phyloP scores from a whole-genome alignment of 139 green algal species.

The Gonium pectorale region DNA sequence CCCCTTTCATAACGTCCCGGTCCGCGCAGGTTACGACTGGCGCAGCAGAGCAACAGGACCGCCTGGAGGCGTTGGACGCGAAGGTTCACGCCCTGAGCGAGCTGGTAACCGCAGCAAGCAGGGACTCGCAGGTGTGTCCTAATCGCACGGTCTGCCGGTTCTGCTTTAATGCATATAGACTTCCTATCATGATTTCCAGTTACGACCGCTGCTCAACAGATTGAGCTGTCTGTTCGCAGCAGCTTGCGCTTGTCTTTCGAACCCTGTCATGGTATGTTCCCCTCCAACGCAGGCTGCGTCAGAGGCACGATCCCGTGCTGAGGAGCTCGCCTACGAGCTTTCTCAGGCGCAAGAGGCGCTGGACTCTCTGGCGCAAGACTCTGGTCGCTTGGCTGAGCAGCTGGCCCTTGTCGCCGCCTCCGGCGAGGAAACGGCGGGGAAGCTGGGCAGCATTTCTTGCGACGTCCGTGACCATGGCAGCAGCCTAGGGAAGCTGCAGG shows the following conservation, averaged over 20 bases:
- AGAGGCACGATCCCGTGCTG: constrained; percentile 7
- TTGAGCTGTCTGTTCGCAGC: no score
- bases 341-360: constrained; percentile 34
- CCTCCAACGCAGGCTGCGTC: not conserved
- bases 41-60: constrained; percentile 2
- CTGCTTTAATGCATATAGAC: not conserved
- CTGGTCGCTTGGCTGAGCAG: constrained; percentile 29
- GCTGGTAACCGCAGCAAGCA: constrained; percentile 34
- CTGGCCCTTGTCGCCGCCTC: not conserved
- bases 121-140: constrained; percentile 16
- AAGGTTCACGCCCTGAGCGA: constrained; percentile 41
- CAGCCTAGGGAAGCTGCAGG: not conserved
- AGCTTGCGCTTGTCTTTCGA: no score
- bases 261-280: no score
- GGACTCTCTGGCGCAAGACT: constrained; percentile 2
- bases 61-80: constrained; percentile 17
- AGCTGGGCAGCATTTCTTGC: not conserved
- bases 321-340: constrained; percentile 39
- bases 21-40: not conserved
- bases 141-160: no score
- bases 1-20: no score
- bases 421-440: not conserved
- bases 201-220: no score
- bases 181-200: no score
- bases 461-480: not conserved